Percentiles rank a stretch among this genome's conserved stretches.
Evolutionary conservation across 345 rosid genomes (phyloP).

Genomic region (Tarenaya hassleriana): DNA sequence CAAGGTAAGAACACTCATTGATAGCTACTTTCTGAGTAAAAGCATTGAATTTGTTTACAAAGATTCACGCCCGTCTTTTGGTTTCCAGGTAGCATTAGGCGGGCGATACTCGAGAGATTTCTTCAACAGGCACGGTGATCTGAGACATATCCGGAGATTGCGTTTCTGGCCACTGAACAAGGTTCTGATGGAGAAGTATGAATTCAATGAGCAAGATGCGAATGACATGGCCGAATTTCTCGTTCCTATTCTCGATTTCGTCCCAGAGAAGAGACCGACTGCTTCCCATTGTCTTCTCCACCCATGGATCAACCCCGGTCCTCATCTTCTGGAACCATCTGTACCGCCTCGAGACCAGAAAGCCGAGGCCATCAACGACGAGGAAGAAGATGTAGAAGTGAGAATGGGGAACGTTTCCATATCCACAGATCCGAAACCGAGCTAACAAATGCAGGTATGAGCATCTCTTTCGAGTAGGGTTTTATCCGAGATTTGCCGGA

Average conservation of each 20-base stretch:
- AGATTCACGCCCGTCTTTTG: no score
- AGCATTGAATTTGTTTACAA: no score
- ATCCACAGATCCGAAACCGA: constrained; percentile 33
- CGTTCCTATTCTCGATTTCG: constrained; percentile 63
- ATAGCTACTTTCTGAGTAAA: no score
- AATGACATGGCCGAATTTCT: constrained; percentile 69
- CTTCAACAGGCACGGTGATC: constrained; percentile 74
- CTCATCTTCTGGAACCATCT: constrained; percentile 42
- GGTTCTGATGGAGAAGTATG: constrained; percentile 73
- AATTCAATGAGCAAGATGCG: constrained; percentile 72
- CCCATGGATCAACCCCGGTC: constrained; percentile 66
- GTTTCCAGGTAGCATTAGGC: constrained; percentile 60
- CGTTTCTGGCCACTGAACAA: constrained; percentile 82
- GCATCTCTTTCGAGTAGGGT: constrained; percentile 29
- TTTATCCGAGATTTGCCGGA: no score
- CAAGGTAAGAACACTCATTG: constrained; percentile 61
- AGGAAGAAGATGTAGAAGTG: constrained; percentile 52
- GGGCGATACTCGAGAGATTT: constrained; percentile 76
- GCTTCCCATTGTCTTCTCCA: constrained; percentile 79
- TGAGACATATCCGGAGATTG: constrained; percentile 67
- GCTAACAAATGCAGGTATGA: constrained; percentile 27
- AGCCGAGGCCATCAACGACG: no score
- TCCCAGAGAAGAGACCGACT: constrained; percentile 79
- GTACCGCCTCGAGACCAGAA: no score
- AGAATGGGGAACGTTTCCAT: constrained; percentile 56